A percentile compares a stretch with the other conserved stretches of the same genome.
phyloP scores from a whole-genome alignment of 176 grass and related monocot genomes.

The Triticum urartu region DNA sequence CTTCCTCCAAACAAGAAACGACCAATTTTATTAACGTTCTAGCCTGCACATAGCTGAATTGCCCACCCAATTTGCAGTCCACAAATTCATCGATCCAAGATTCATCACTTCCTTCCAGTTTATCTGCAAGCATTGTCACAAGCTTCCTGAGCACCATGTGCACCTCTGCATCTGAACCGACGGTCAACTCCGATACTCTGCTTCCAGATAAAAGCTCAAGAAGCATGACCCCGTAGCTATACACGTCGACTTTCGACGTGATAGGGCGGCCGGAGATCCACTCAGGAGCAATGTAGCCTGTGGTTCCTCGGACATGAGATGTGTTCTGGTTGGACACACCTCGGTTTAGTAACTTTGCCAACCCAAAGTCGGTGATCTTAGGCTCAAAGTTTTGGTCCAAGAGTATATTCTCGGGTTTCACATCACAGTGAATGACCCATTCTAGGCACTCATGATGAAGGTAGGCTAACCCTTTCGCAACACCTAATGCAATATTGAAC shows the following conservation, averaged over 20 bases:
- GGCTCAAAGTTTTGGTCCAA: neutral
- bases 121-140: neutral
- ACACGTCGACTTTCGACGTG: neutral
- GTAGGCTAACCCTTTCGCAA: neutral
- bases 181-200: neutral
- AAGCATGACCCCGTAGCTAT: neutral
- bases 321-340: neutral
- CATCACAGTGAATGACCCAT: neutral
- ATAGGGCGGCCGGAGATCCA: neutral
- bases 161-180: neutral
- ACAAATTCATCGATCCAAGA: neutral
- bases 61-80: neutral
- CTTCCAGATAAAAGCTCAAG: neutral
- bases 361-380: neutral
- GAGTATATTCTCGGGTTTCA: neutral
- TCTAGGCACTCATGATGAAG: neutral
- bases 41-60: neutral
- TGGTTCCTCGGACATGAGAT: neutral
- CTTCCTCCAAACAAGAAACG: neutral
- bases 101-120: neutral
- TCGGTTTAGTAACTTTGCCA: neutral
- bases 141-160: neutral
- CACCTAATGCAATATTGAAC: conserved; percentile 9
- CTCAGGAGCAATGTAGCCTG: neutral
- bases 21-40: neutral